phyloP scores from a whole-genome alignment of 768 basidiomycete genomes.

The Tephrocybe rancida region DNA sequence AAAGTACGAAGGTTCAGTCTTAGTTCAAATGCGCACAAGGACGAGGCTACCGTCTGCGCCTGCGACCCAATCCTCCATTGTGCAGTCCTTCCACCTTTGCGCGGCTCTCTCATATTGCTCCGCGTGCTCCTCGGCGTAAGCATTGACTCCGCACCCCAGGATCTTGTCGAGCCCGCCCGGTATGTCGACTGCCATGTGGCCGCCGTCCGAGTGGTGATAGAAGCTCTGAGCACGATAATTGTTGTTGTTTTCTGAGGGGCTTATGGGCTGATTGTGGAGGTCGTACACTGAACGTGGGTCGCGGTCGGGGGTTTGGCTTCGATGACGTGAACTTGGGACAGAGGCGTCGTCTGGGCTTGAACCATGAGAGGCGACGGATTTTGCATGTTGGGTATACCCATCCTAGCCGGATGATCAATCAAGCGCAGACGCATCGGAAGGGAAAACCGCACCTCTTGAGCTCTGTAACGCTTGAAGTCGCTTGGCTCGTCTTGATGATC shows the following conservation, averaged over 20 bases:
- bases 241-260: constrained; percentile 4
- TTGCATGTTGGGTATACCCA: constrained; percentile 5
- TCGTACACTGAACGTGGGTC: constrained; percentile 4
- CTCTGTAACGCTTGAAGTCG: constrained; percentile 12
- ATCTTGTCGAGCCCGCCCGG: constrained; percentile 35
- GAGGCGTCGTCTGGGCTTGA: constrained; percentile 11
- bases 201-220: not conserved
- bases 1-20: not conserved
- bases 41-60: constrained; percentile 45
- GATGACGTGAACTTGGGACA: constrained; percentile 3
- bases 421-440: not conserved
- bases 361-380: constrained; percentile 3
- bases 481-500: not conserved
- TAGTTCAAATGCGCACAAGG: not conserved
- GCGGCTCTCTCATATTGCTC: constrained; percentile 46
- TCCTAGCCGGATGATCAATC: constrained; percentile 6
- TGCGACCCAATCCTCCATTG: constrained; percentile 54
- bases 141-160: constrained; percentile 45
- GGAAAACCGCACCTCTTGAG: constrained; percentile 9
- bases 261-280: constrained; percentile 4
- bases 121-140: constrained; percentile 39
- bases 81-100: constrained; percentile 52
- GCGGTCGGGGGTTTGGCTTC: constrained; percentile 7
- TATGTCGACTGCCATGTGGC: not conserved
- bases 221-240: not conserved